A percentile compares a stretch with the other conserved stretches of the same genome.
Evolutionary conservation across 2,329 filamentous ascomycete species (phyloP).

Genomic region (Cercospora citrullina): DNA sequence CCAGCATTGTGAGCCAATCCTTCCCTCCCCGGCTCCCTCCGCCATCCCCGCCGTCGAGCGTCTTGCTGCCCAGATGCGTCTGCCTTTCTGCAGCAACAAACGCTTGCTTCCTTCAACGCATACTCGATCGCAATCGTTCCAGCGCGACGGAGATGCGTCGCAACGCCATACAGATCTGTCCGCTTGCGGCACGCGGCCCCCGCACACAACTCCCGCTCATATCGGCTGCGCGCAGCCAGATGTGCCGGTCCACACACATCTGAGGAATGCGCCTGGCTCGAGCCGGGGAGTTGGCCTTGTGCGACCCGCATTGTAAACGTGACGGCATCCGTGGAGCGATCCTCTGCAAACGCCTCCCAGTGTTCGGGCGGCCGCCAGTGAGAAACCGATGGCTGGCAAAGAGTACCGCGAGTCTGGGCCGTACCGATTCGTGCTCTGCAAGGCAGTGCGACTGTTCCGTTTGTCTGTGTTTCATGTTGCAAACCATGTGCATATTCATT

Average conservation of each 20-base stretch:
- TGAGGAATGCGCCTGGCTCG: conserved; percentile 10
- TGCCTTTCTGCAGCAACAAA: background rate
- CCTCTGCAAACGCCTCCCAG: conserved; percentile 6
- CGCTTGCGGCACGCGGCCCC: conserved; percentile 1
- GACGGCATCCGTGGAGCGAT: conserved; percentile 5
- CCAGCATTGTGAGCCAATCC: conserved; percentile 8
- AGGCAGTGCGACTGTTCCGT: conserved; percentile 9
- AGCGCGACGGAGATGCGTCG: background rate
- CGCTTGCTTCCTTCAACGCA: background rate
- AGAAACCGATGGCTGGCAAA: conserved; percentile 11
- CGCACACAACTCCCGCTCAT: background rate
- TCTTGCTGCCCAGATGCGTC: conserved; percentile 2
- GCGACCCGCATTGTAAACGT: conserved; percentile 12
- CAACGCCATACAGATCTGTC: background rate
- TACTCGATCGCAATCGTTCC: background rate
- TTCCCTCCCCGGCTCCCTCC: conserved; percentile 2
- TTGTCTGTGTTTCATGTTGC: conserved; percentile 9
- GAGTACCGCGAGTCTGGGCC: background rate
- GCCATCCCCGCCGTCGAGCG: background rate
- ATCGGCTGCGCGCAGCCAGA: conserved; percentile 3
- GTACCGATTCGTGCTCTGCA: conserved; percentile 4
- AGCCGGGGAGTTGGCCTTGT: conserved; percentile 14
- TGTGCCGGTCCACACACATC: conserved; percentile 5
- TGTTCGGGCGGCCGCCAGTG: conserved; percentile 5
- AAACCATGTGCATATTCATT: background rate